Percentiles rank a stretch among this genome's conserved stretches.
Conservation (phyloP, 352 stramenopile species). For the Phytophthora rubi region DNA sequence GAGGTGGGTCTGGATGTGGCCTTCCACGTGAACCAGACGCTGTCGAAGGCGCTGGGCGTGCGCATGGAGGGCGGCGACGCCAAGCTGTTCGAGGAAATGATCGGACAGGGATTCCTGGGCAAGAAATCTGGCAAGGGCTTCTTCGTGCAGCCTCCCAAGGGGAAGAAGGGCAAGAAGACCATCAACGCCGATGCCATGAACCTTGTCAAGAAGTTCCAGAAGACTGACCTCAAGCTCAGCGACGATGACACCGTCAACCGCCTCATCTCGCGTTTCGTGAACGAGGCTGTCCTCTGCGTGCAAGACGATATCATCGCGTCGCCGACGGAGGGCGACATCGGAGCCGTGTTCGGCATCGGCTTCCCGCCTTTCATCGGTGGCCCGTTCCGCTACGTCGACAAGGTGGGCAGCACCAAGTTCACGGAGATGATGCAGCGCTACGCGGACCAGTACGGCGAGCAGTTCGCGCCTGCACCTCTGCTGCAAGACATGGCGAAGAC, state of each 20-base stretch:
- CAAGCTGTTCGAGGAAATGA: constrained; percentile 95
- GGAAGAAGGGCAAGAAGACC: constrained; percentile 89
- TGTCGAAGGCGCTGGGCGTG: constrained; percentile 95
- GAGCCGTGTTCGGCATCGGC: constrained; percentile 98
- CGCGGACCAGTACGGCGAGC: constrained; percentile 94
- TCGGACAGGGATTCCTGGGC: constrained; percentile 95
- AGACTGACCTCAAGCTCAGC: constrained; percentile 76
- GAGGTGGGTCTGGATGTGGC: constrained; percentile 98
- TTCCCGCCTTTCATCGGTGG: constrained; percentile 98
- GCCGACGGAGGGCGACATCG: constrained; percentile 97
- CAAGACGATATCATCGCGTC: constrained; percentile 98
- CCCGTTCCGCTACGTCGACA: constrained; percentile 97
- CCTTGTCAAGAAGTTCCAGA: constrained; percentile 85
- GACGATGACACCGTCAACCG: constrained; percentile 93
- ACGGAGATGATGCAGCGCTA: constrained; percentile 97
- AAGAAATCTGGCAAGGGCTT: constrained; percentile 98
- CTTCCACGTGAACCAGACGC: constrained; percentile 93
- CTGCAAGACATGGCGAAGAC: constrained; percentile 97
- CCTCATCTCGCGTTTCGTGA: constrained; percentile 96
- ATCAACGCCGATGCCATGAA: constrained; percentile 90
- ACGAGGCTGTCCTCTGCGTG: constrained; percentile 97
- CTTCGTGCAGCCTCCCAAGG: constrained; percentile 94
- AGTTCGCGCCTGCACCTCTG: constrained; percentile 96
- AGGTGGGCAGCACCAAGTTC: constrained; percentile 93
- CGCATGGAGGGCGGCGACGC: constrained; percentile 94